Percentiles rank a stretch among this genome's conserved stretches.
These are phyloP conservation scores for Spergularia marina DNA, from an alignment of 148 eudicot genomes.

Conservation along the genomic window DNA sequence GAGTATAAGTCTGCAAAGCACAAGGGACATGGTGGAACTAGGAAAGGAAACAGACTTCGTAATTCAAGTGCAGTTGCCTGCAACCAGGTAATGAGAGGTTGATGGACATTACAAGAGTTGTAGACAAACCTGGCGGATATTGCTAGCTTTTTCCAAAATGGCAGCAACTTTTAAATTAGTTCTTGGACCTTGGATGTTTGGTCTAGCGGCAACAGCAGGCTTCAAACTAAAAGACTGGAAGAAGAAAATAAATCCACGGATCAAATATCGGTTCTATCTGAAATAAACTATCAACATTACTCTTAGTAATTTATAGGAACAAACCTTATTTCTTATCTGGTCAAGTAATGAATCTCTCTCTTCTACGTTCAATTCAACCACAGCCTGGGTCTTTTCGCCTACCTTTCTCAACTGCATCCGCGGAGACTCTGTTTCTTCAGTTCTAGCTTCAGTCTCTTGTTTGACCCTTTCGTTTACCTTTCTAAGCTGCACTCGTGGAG, in stretches of 20 bases:
- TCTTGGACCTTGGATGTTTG: conserved; percentile 79
- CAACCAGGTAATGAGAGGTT: background rate
- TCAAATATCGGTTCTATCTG: conserved; percentile 13
- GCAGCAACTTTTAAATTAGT: conserved; percentile 93
- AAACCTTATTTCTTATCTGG: conserved; percentile 85
- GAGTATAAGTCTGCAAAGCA: background rate
- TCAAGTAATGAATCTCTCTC: conserved; percentile 72
- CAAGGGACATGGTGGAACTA: background rate
- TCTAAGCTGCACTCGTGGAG: conserved; percentile 56
- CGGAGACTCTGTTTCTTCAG: conserved; percentile 30
- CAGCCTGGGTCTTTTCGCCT: conserved; percentile 40
- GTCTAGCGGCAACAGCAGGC: conserved; percentile 67
- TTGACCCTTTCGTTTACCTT: conserved; percentile 66
- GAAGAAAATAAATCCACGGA: conserved; percentile 10
- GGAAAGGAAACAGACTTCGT: background rate
- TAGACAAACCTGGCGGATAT: conserved; percentile 75
- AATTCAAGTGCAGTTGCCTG: background rate
- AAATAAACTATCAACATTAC: background rate
- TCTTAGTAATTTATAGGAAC: background rate
- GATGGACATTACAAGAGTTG: background rate
- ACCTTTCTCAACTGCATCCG: conserved; percentile 47
- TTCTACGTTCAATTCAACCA: conserved; percentile 39
- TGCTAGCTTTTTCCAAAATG: conserved; percentile 89
- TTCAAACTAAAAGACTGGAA: conserved; percentile 75
- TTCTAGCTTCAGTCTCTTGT: conserved; percentile 35